Evolutionary conservation across 164 flowering plant species (phyloP).

Genomic region (Piper betle): DNA sequence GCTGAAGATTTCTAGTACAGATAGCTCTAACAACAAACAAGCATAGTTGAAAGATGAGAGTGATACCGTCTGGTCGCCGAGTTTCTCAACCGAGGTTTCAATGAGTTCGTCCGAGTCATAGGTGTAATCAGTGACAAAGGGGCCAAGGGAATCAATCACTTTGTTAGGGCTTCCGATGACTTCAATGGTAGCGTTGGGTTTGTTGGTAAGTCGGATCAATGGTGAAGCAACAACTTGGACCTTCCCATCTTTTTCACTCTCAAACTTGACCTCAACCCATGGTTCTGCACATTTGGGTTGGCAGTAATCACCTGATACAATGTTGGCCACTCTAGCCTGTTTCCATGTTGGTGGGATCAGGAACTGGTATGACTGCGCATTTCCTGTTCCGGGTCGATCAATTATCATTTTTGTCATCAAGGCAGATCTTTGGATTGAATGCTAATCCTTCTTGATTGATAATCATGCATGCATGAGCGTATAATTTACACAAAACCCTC

Average conservation of each 20-base stretch:
- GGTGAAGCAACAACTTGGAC: conserved; percentile 94
- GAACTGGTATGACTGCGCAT: conserved; percentile 89
- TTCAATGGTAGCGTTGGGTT: conserved; percentile 78
- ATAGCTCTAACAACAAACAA: too few relatives aligned
- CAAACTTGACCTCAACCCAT: conserved; percentile 96
- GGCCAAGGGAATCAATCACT: conserved; percentile 85
- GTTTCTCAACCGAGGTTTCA: conserved; percentile 57
- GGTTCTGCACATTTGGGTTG: conserved; percentile 99
- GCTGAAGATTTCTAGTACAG: too few relatives aligned
- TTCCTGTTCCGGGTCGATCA: conserved; percentile 39
- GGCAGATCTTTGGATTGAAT: background rate
- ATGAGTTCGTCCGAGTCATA: conserved; percentile 79
- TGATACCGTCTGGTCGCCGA: conserved; percentile 73
- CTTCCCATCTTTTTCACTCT: conserved; percentile 86
- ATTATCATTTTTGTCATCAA: background rate
- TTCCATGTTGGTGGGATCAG: conserved; percentile 90
- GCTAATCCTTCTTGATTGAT: background rate
- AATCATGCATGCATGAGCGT: background rate
- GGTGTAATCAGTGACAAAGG: conserved; percentile 86
- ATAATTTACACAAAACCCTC: too few relatives aligned
- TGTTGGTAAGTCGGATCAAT: conserved; percentile 77
- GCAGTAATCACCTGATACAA: conserved; percentile 91
- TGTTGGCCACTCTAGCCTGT: conserved; percentile 75
- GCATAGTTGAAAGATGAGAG: background rate
- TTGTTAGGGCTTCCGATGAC: conserved; percentile 92